Percentiles rank a stretch among this genome's conserved stretches.
Evolutionary conservation across 2,329 filamentous ascomycete genomes (phyloP).

Genomic region (Pseudogymnoascus sp.): DNA sequence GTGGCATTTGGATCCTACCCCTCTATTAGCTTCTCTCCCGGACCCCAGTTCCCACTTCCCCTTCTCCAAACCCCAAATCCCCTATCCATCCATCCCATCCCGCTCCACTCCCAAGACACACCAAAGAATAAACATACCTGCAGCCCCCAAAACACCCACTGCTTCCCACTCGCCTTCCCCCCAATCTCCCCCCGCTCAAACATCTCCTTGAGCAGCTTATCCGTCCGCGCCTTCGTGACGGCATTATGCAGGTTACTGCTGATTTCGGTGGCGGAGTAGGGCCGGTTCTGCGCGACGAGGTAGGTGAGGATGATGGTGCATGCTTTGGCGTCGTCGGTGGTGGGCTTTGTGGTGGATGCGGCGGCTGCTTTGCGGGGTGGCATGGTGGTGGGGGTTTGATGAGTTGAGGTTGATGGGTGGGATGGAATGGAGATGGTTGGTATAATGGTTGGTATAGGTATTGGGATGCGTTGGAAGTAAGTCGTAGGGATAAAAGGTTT

Average conservation of each 20-base stretch:
- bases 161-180: constrained; percentile 34
- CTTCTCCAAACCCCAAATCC: not conserved
- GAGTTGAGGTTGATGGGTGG: not conserved
- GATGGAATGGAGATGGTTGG: not conserved
- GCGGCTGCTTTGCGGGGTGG: constrained; percentile 6
- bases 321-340: constrained; percentile 27
- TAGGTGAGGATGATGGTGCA: constrained; percentile 30
- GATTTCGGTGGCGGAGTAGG: constrained; percentile 43
- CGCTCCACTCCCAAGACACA: too few relatives aligned
- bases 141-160: constrained; percentile 29
- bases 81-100: not conserved
- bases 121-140: too few relatives aligned
- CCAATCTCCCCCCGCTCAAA: constrained; percentile 53
- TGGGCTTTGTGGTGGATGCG: constrained; percentile 9
- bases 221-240: constrained; percentile 42
- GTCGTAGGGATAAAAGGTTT: not conserved
- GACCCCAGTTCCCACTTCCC: not conserved
- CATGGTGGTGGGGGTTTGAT: constrained; percentile 9
- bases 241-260: constrained; percentile 57
- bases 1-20: constrained; percentile 42
- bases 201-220: constrained; percentile 56
- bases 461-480: not conserved
- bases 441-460: not conserved
- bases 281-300: constrained; percentile 32
- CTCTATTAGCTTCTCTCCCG: not conserved